Conservation (phyloP, 2,329 filamentous ascomycete genomes). For the Microthyrium microscopicum region DNA sequence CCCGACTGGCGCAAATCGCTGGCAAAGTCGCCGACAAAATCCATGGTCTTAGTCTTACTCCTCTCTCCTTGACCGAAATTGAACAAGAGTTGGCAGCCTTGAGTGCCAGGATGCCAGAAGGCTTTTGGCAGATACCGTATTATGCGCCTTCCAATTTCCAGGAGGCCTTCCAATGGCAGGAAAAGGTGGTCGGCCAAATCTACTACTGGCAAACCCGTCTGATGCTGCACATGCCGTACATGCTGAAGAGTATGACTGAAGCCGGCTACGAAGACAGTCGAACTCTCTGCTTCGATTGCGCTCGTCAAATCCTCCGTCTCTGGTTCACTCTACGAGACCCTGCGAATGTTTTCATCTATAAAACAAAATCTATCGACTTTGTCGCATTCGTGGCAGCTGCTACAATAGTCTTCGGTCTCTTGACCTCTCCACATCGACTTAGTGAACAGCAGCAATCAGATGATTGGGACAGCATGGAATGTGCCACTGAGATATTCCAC, state of each 20-base stretch:
- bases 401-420: conserved; percentile 25
- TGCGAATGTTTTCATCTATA: conserved; percentile 22
- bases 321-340: conserved; percentile 22
- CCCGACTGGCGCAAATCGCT: conserved; percentile 18
- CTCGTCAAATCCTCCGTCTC: conserved; percentile 21
- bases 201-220: conserved; percentile 27
- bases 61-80: conserved; percentile 23
- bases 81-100: conserved; percentile 27
- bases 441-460: conserved; percentile 13
- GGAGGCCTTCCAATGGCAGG: conserved; percentile 17
- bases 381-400: conserved; percentile 28
- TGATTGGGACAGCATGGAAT: conserved; percentile 23
- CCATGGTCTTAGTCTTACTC: conserved; percentile 19
- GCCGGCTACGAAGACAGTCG: conserved; percentile 22
- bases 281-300: conserved; percentile 23
- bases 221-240: conserved; percentile 29
- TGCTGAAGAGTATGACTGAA: conserved; percentile 22
- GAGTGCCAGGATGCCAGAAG: conserved; percentile 19
- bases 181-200: conserved; percentile 24
- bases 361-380: conserved; percentile 31
- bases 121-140: no score
- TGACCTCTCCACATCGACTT: conserved; percentile 17
- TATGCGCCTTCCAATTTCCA: conserved; percentile 21
- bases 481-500: conserved; percentile 24
- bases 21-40: conserved; percentile 28